Conservation (phyloP, 495 filamentous ascomycete genomes). For the Neurospora hispaniola region DNA sequence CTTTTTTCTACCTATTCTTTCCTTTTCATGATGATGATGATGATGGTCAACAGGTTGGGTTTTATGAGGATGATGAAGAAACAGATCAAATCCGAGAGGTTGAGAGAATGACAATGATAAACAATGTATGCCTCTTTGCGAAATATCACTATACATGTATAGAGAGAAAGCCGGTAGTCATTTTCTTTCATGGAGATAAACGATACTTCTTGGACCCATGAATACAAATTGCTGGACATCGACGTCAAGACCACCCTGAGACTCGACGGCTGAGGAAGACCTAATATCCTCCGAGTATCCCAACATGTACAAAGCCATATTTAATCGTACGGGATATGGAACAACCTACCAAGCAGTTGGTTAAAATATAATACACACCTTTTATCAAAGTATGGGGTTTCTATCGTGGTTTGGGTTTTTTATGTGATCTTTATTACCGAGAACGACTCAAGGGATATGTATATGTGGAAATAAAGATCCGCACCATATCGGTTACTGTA, state of each 20-base stretch:
- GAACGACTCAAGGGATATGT: not conserved
- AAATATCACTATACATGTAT: not conserved
- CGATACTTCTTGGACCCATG: not conserved
- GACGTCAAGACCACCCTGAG: not conserved
- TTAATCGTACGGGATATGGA: not conserved
- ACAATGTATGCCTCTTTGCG: not conserved
- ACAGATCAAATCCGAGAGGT: not conserved
- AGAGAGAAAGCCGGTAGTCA: not conserved
- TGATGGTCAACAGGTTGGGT: not conserved
- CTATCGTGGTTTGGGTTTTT: not conserved
- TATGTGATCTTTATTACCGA: not conserved
- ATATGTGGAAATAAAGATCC: not conserved
- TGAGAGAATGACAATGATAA: not conserved
- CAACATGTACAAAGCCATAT: not conserved
- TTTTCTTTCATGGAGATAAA: not conserved
- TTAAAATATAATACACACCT: not conserved
- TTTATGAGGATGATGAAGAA: not conserved
- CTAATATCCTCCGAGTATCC: not conserved
- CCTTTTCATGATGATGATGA: constrained; percentile 2
- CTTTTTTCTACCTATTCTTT: not conserved
- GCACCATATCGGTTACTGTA: not conserved
- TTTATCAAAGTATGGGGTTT: not conserved
- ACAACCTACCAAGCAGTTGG: not conserved
- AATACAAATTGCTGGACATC: not conserved
- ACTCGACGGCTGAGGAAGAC: not conserved